Percentiles rank a stretch among this genome's conserved stretches.
Evolutionary conservation across 257 asterid genomes (phyloP).

Genomic region (Galeopsis tetrahit): DNA sequence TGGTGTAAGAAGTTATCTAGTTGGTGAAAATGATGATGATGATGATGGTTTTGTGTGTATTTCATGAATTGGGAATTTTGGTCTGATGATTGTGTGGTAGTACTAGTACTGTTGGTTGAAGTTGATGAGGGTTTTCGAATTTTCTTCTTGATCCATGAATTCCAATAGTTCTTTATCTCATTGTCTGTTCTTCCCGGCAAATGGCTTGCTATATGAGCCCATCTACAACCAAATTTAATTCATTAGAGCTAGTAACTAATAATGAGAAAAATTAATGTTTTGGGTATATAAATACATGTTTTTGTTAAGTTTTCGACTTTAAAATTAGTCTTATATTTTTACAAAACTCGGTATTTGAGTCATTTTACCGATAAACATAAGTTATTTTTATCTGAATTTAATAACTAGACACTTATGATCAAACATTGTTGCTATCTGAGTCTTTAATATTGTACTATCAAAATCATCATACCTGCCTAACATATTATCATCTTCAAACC

Average conservation of each 20-base stretch:
- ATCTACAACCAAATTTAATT: slow-evolving; percentile 46
- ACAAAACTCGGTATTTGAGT: neutral
- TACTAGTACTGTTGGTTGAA: slow-evolving; percentile 21
- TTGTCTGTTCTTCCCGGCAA: slow-evolving; percentile 94
- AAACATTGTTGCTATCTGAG: too few species aligned
- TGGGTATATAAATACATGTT: too few species aligned
- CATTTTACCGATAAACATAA: too few species aligned
- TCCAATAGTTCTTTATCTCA: slow-evolving; percentile 94
- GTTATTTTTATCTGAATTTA: too few species aligned
- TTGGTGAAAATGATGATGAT: slow-evolving; percentile 4
- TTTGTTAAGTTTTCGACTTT: too few species aligned
- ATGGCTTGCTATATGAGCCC: slow-evolving; percentile 98
- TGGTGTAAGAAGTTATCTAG: slow-evolving; percentile 46
- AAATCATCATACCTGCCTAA: too few species aligned
- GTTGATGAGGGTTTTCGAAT: slow-evolving; percentile 55
- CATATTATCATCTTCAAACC: too few species aligned
- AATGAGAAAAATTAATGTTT: neutral
- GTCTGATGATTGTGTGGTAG: slow-evolving; percentile 25
- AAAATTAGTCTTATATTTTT: too few species aligned
- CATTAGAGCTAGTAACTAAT: neutral
- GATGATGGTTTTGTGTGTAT: slow-evolving; percentile 35
- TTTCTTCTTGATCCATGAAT: slow-evolving; percentile 94
- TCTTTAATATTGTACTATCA: too few species aligned
- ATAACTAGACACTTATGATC: too few species aligned
- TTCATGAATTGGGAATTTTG: slow-evolving; percentile 43